phyloP scores from a whole-genome alignment of 2,329 filamentous ascomycete species.

The Pestalotiopsis sp. region DNA sequence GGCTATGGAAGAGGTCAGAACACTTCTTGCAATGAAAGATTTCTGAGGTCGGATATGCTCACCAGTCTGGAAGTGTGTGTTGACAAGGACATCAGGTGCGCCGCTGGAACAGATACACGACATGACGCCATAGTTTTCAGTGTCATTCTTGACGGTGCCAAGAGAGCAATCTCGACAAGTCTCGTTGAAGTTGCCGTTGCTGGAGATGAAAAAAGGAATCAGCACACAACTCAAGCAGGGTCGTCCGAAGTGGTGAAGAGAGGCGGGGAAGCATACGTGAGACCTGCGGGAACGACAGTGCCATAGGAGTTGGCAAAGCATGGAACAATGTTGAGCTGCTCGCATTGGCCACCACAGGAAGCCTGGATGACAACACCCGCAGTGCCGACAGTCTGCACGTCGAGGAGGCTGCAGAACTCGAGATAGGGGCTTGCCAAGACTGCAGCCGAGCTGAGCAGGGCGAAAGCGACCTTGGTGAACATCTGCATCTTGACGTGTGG shows the following conservation, averaged over 20 bases:
- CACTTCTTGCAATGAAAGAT: neutral
- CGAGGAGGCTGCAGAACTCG: constrained; percentile 11
- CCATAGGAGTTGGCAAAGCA: constrained; percentile 16
- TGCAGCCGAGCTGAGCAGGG: neutral
- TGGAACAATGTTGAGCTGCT: constrained; percentile 15
- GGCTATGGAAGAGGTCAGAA: neutral
- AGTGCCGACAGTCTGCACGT: neutral
- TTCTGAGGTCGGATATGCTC: neutral
- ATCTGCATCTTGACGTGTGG: constrained; percentile 7
- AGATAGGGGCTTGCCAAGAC: constrained; percentile 12
- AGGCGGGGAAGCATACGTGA: neutral
- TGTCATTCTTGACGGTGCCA: constrained; percentile 13
- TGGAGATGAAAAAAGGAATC: neutral
- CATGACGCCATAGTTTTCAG: constrained; percentile 10
- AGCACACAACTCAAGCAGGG: neutral
- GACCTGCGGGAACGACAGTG: constrained; percentile 1
- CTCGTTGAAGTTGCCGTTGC: constrained; percentile 15
- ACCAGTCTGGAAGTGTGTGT: constrained; percentile 14
- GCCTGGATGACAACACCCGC: constrained; percentile 10
- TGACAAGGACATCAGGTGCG: constrained; percentile 2
- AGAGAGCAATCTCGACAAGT: constrained; percentile 12
- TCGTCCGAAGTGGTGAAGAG: neutral
- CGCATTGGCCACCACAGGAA: constrained; percentile 11
- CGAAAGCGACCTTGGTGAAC: neutral
- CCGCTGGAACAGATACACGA: constrained; percentile 11